A percentile compares a stretch with the other conserved stretches of the same genome.
These are phyloP conservation scores for Onygena corvina DNA, from an alignment of 2,329 filamentous ascomycete genomes.

Conservation along the genomic window DNA sequence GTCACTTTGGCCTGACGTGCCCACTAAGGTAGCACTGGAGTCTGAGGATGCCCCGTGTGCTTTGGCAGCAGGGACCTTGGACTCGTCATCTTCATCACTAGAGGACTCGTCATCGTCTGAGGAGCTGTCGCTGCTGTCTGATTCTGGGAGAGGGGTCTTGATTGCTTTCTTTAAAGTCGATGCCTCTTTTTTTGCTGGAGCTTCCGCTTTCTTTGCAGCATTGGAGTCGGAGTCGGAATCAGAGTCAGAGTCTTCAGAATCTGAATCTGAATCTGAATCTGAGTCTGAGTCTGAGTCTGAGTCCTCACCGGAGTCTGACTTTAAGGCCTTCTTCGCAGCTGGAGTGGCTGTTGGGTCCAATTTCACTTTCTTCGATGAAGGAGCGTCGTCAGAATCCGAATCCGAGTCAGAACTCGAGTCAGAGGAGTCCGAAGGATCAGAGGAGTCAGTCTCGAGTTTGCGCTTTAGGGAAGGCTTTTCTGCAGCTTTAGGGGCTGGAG, in stretches of 20 bases:
- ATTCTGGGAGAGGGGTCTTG: slow-evolving; percentile 29
- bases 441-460: slow-evolving; percentile 42
- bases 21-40: slow-evolving; percentile 23
- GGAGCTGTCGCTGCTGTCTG: slow-evolving; percentile 20
- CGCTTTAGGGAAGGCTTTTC: slow-evolving; percentile 38
- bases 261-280: not conserved
- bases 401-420: slow-evolving; percentile 7
- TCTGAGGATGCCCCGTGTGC: slow-evolving; percentile 21
- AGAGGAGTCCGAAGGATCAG: slow-evolving; percentile 14
- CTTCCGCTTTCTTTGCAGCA: slow-evolving; percentile 43
- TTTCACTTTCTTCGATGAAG: slow-evolving; percentile 8
- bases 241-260: slow-evolving; percentile 3
- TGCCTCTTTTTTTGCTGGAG: slow-evolving; percentile 17
- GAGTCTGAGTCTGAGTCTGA: not conserved
- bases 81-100: slow-evolving; percentile 18
- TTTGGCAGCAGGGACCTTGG: slow-evolving; percentile 13
- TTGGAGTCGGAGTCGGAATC: slow-evolving; percentile 13
- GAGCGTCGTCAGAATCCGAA: slow-evolving; percentile 7
- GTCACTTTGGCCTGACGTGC: slow-evolving; percentile 17
- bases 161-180: slow-evolving; percentile 25
- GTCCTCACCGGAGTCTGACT: not conserved
- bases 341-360: not conserved
- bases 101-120: slow-evolving; percentile 14
- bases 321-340: not conserved
- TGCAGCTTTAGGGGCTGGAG: slow-evolving; percentile 24